A percentile compares a stretch with the other conserved stretches of the same genome.
Conservation (phyloP, 2,329 filamentous ascomycete genomes). For the Pseudogymnoascus pannorum region DNA sequence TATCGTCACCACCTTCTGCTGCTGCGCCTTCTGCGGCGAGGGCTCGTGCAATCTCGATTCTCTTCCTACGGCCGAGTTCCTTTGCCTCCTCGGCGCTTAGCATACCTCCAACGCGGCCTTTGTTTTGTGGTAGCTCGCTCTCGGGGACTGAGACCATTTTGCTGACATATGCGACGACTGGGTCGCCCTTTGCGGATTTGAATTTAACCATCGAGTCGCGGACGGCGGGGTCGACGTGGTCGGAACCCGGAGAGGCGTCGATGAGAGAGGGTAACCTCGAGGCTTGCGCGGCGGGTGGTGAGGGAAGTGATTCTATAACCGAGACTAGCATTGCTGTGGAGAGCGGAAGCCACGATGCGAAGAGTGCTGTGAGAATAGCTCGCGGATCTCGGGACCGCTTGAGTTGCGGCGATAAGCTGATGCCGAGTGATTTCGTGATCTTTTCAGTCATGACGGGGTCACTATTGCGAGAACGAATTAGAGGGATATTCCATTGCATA, state of each 20-base stretch:
- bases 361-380: conserved; percentile 76
- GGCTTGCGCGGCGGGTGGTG: conserved; percentile 72
- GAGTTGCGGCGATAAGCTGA: conserved; percentile 79
- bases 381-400: conserved; percentile 76
- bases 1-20: conserved; percentile 11
- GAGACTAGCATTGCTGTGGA: conserved; percentile 91
- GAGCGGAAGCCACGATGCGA: conserved; percentile 82
- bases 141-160: conserved; percentile 97
- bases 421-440: conserved; percentile 83
- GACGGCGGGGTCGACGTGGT: conserved; percentile 60
- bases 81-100: conserved; percentile 85
- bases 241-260: conserved; percentile 68
- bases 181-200: conserved; percentile 60
- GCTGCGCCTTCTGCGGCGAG: conserved; percentile 43
- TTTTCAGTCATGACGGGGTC: conserved; percentile 81
- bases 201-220: conserved; percentile 79
- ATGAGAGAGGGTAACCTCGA: conserved; percentile 73
- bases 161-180: conserved; percentile 89
- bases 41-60: conserved; percentile 77
- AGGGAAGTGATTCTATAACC: conserved; percentile 85
- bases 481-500: conserved; percentile 24
- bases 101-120: conserved; percentile 58
- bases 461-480: conserved; percentile 36
- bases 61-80: conserved; percentile 79
- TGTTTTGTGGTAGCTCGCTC: conserved; percentile 85